Percentiles rank a stretch among this genome's conserved stretches.
Conservation (phyloP, 2,329 filamentous ascomycete genomes). For the Neonectria hederae region DNA sequence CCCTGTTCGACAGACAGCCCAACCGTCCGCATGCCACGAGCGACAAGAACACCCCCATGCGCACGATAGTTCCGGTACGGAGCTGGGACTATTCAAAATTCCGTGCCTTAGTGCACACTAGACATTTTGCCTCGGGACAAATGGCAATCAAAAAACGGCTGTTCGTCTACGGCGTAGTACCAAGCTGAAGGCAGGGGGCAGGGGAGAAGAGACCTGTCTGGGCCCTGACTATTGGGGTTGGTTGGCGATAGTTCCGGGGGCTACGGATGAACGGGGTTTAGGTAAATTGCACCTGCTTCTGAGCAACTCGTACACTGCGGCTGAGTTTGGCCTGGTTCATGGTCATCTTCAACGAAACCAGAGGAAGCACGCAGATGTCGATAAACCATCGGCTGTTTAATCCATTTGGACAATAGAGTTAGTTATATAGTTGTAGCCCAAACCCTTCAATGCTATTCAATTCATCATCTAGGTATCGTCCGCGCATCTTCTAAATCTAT, state of each 20-base stretch:
- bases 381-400: background rate
- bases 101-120: background rate
- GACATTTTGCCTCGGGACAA: background rate
- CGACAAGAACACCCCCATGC: background rate
- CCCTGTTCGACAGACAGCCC: background rate
- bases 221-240: background rate
- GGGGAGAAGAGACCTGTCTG: background rate
- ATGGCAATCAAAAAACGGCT: background rate
- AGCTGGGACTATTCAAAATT: background rate
- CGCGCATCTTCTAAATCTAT: background rate
- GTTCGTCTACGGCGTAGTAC: background rate
- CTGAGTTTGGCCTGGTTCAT: background rate
- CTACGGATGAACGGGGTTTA: background rate
- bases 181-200: slow-evolving; percentile 1
- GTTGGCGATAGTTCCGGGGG: background rate
- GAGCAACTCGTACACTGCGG: background rate
- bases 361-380: background rate
- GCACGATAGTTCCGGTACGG: background rate
- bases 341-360: background rate
- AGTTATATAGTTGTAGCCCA: background rate
- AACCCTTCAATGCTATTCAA: background rate
- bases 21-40: background rate
- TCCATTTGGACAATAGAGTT: background rate
- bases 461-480: background rate
- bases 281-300: background rate